Evolutionary conservation across 805 yeast species (phyloP).

Genomic region (Teunomyces cretensis): DNA sequence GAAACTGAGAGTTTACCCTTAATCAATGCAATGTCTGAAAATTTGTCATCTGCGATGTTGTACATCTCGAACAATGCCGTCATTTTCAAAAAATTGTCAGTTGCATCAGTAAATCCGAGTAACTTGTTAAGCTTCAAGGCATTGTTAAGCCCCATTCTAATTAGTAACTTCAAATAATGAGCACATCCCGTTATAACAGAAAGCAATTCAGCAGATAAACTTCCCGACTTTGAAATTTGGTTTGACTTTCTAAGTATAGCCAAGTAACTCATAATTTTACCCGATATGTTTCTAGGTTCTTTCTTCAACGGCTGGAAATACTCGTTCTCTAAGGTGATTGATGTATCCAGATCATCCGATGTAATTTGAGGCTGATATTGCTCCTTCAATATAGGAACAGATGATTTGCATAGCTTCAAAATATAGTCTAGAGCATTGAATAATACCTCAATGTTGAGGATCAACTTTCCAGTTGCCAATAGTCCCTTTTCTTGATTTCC

Average conservation of each 20-base stretch:
- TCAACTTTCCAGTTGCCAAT: slow-evolving; percentile 65
- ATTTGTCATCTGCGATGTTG: slow-evolving; percentile 8
- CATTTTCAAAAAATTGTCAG: slow-evolving; percentile 61
- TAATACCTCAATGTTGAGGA: slow-evolving; percentile 70
- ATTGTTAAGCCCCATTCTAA: slow-evolving; percentile 74
- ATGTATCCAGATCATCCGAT: slow-evolving; percentile 13
- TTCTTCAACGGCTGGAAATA: slow-evolving; percentile 42
- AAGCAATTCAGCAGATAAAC: slow-evolving; percentile 64
- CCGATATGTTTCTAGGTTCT: slow-evolving; percentile 84
- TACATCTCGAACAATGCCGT: slow-evolving; percentile 25
- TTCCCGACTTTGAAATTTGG: slow-evolving; percentile 35
- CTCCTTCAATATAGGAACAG: slow-evolving; percentile 8
- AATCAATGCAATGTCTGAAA: slow-evolving; percentile 9
- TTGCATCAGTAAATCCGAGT: slow-evolving; percentile 56
- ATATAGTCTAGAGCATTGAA: slow-evolving; percentile 68
- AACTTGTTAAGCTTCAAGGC: slow-evolving; percentile 68
- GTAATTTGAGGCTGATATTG: slow-evolving; percentile 5
- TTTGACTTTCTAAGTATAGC: slow-evolving; percentile 71
- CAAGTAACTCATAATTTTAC: slow-evolving; percentile 85
- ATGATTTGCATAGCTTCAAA: slow-evolving; percentile 7
- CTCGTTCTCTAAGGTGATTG: slow-evolving; percentile 17
- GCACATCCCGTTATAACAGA: slow-evolving; percentile 88
- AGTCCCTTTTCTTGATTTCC: slow-evolving; percentile 70
- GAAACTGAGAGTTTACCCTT: slow-evolving; percentile 46
- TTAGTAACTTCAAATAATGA: slow-evolving; percentile 82